Evolutionary conservation across 441 rosid species (phyloP), one percentile per base, ranked within the genome.

Genomic region (Pelargonium cotyledonis): DNA sequence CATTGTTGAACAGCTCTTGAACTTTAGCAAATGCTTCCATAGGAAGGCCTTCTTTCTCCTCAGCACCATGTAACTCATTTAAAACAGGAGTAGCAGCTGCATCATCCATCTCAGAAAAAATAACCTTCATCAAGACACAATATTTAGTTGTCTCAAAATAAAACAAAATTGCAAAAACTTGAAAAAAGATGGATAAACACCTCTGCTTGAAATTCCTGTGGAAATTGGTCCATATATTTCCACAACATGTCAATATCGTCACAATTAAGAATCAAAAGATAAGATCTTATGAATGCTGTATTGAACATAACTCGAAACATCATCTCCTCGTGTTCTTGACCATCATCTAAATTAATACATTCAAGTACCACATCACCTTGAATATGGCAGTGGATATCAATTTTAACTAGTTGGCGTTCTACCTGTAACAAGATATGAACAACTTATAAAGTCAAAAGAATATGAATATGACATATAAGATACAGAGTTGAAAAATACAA

Each of bases 321-420:
- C 91, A 91, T 88, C 78, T 81, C 80, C 75, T 94, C 97, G 65
- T 76, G 81, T 79, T 85, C 92, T 67, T 79, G 82, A 69, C 84
- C 92, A 79, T 81, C 78, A 40, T 84, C 85, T 77, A 89, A 70
- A 53, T 75, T 80, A 76, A 87, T 81, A 78, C 96, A 89, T 83
- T 91, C 99, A 49, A 95, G 85, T 77, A 95, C 96, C 43, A 89
- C 89, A 82, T 95, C 99, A 74, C 96, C 97, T 72, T 87, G 87
- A 76, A 91, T 72, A 77, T 83, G 92, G 72, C 96, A 89, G 78
- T 78, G 82, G 71, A 90, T 88, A 79, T 95, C 92, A 72, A 88
- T 85, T 82, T 88, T 88, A 53, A 88, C 91, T 70, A 86, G 66
- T 76, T 86, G 90, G 57, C 86, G 80, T 63, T 90, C 94, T 82